These are phyloP conservation scores for Trebouxia sp. DNA, from an alignment of 139 green algal species.

Conservation along the genomic window DNA sequence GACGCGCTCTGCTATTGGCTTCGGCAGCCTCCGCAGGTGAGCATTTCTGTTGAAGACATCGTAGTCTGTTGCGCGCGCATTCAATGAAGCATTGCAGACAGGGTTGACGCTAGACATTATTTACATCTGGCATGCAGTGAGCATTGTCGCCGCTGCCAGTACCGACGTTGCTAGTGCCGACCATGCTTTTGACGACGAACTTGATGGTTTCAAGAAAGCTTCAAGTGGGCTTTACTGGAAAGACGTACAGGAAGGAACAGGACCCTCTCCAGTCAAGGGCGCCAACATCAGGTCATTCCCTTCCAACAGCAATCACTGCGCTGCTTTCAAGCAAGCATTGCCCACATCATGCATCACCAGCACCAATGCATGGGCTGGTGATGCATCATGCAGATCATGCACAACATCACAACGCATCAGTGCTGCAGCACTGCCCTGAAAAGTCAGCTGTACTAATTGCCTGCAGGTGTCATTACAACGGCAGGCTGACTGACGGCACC, in stretches of 20 bases:
- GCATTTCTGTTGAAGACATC: neutral
- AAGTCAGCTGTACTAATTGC: too few species aligned
- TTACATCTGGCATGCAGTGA: neutral
- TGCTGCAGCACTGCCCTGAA: too few species aligned
- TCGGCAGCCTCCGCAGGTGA: neutral
- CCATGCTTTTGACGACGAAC: conserved; percentile 4
- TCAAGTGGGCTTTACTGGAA: conserved; percentile 59
- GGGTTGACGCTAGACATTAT: too few species aligned
- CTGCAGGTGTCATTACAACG: conserved; percentile 79
- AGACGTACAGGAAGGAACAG: conserved; percentile 62
- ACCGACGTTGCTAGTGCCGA: too few species aligned
- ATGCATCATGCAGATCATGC: neutral
- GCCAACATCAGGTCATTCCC: conserved; percentile 38
- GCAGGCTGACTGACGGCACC: conserved; percentile 59
- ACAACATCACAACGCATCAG: too few species aligned
- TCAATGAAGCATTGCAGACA: too few species aligned
- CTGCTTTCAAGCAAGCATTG: too few species aligned
- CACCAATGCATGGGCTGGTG: neutral
- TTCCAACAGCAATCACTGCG: too few species aligned
- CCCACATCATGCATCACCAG: too few species aligned
- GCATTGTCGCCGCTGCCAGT: neutral
- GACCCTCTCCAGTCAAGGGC: conserved; percentile 34
- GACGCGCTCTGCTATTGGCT: neutral
- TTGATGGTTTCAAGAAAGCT: conserved; percentile 32
- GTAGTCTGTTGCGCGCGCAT: neutral